Evolutionary conservation across 306 rosid species (phyloP), one percentile per base, ranked within the genome.

Genomic region (Gynostemma pentaphyllum): DNA sequence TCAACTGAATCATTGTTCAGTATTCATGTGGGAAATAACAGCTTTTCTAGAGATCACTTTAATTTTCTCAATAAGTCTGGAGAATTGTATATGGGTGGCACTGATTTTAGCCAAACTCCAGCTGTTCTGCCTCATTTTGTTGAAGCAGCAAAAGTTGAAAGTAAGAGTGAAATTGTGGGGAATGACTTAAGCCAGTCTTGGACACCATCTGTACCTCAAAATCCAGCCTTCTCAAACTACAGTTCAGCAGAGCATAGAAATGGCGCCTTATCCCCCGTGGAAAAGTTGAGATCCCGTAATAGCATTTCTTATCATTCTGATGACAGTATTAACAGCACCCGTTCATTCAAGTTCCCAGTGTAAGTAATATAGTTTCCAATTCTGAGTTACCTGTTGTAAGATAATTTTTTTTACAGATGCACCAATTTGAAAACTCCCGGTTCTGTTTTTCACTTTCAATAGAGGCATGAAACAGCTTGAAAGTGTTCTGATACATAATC

Each of bases 1-100:
- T 68, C 71, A 19, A 68, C 39, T 26, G 71, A 68, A 68, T 68
- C 71, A 15, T 53, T 68, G 26, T 68, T 68, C 42, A 68, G 71
- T 16, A 68, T 68, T 53, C 71, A 68, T 19, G 46, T 68, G 64
- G 71, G 71, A 53, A 68, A 68, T 64, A 52, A 1, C 42, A 68
- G 71, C 64, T 68, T 52, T 54, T 68, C 71, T 16, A 68, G 64
- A 47, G 71, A 68, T 23, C 53, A 68, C 41, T 68, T 68, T 42
- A 51, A 39, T 53, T 41, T 68, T 21, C 16, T 11, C 1, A 67
- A 26, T 32, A 68, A 49, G 51, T 68, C 71, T 19, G 71, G 71
- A 39, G 71, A 68, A 39, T 27, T 52, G 63, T n/a, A n/a, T n/a
- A 28, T 27, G 27, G 16, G 16, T 41, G 19, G n/a, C 30, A n/a